A percentile compares a stretch with the other conserved stretches of the same genome.
Evolutionary conservation across 768 basidiomycete species (phyloP).

Genomic region (Boletus sp.): DNA sequence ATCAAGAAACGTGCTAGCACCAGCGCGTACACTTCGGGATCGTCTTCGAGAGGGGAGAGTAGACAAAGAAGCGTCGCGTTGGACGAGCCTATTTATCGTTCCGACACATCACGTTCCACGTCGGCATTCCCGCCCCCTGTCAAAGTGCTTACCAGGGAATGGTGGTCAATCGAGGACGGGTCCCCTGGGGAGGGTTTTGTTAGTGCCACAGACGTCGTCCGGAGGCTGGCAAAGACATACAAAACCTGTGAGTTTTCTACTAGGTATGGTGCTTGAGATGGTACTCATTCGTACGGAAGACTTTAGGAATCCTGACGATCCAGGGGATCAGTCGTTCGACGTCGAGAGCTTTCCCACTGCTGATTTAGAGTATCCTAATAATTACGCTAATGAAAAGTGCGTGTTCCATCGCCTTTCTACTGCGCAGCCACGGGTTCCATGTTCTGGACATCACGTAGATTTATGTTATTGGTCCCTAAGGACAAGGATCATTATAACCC

Average conservation of each 20-base stretch:
- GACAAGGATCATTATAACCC: slow-evolving; percentile 89
- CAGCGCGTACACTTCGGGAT: slow-evolving; percentile 27
- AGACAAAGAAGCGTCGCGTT: slow-evolving; percentile 39
- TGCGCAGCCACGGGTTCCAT: neutral
- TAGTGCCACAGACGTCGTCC: slow-evolving; percentile 67
- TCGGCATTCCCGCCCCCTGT: slow-evolving; percentile 44
- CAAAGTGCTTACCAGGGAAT: slow-evolving; percentile 31
- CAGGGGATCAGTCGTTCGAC: slow-evolving; percentile 61
- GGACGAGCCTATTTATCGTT: slow-evolving; percentile 54
- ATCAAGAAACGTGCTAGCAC: slow-evolving; percentile 25
- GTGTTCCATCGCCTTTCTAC: slow-evolving; percentile 7
- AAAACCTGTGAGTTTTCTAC: slow-evolving; percentile 55
- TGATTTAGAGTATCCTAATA: slow-evolving; percentile 80
- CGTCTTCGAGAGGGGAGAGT: slow-evolving; percentile 46
- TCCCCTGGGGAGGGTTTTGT: slow-evolving; percentile 50
- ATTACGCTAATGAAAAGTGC: slow-evolving; percentile 64
- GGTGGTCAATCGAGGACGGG: slow-evolving; percentile 57
- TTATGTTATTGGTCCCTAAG: slow-evolving; percentile 73
- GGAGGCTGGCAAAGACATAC: slow-evolving; percentile 61
- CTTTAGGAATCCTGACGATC: slow-evolving; percentile 67
- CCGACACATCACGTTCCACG: slow-evolving; percentile 63
- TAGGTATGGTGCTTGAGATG: neutral
- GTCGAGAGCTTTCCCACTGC: slow-evolving; percentile 62
- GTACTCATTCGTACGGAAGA: slow-evolving; percentile 41
- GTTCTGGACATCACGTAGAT: slow-evolving; percentile 40